Conservation (phyloP, 805 yeast species). For the Saccharomycopsis sp. region DNA sequence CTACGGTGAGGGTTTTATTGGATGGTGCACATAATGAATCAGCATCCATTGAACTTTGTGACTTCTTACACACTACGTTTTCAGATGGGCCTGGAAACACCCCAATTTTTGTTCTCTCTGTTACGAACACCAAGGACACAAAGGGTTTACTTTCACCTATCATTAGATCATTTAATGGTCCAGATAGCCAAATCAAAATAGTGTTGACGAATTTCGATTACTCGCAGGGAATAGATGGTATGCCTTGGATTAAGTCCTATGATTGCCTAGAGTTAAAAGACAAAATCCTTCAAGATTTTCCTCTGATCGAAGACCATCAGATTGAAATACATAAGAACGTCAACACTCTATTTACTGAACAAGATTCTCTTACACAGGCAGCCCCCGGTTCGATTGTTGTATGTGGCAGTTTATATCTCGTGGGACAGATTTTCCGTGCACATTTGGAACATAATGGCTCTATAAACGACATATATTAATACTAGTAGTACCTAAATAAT, state of each 20-base stretch:
- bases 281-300: conserved; percentile 19
- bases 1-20: conserved; percentile 38
- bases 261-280: conserved; percentile 29
- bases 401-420: conserved; percentile 67
- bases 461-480: conserved; percentile 1
- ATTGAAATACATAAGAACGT: conserved; percentile 27
- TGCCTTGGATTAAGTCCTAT: conserved; percentile 85
- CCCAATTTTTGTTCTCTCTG: conserved; percentile 55
- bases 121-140: conserved; percentile 67
- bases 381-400: conserved; percentile 34
- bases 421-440: conserved; percentile 45
- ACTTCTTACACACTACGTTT: conserved; percentile 36
- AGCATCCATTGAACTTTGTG: conserved; percentile 69
- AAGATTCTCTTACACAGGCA: conserved; percentile 3
- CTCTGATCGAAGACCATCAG: conserved; percentile 22
- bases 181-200: conserved; percentile 40
- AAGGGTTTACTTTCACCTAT: conserved; percentile 45
- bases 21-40: conserved; percentile 94
- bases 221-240: conserved; percentile 55
- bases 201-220: conserved; percentile 54
- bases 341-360: conserved; percentile 24
- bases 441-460: conserved; percentile 27
- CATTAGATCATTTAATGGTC: conserved; percentile 27
- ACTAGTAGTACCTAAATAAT: not conserved
- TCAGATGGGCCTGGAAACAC: conserved; percentile 19